Percentiles rank a stretch among this genome's conserved stretches.
Conservation (phyloP, 1,284 basidiomycete species). For the Ganoderma multipileum region DNA sequence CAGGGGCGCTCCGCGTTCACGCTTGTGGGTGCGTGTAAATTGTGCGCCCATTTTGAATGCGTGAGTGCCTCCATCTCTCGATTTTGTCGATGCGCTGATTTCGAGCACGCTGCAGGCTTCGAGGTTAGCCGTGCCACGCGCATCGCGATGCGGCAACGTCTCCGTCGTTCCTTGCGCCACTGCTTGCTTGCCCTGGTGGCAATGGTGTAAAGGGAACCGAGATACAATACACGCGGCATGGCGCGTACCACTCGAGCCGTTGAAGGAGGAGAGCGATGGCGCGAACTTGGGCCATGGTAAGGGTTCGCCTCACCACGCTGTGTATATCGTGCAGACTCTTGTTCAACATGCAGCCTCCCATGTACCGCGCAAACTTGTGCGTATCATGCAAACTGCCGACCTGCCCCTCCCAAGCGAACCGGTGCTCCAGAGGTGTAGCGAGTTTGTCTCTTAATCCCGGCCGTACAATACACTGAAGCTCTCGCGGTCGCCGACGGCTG, state of each 20-base stretch:
- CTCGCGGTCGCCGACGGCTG: conserved; percentile 1
- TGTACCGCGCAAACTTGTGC: background rate
- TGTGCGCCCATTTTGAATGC: conserved; percentile 1
- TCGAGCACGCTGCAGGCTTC: background rate
- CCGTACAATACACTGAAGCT: background rate
- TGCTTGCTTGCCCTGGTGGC: background rate
- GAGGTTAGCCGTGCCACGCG: background rate
- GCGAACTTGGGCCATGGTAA: background rate
- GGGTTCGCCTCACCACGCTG: background rate
- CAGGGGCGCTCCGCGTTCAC: background rate
- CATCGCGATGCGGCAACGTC: background rate
- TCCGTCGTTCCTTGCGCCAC: background rate
- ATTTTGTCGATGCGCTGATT: background rate
- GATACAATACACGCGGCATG: background rate
- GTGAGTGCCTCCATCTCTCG: background rate
- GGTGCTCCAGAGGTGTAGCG: background rate
- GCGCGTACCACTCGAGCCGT: background rate
- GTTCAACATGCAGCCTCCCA: background rate
- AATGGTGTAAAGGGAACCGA: background rate
- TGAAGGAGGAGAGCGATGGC: background rate
- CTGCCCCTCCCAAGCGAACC: background rate
- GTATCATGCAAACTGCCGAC: background rate
- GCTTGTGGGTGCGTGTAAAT: background rate
- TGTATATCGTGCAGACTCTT: background rate
- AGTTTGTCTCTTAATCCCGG: background rate